Percentiles rank a stretch among this genome's conserved stretches.
phyloP scores from a whole-genome alignment of 2,329 filamentous ascomycete genomes.

The Fusarium tanahbumbuense region DNA sequence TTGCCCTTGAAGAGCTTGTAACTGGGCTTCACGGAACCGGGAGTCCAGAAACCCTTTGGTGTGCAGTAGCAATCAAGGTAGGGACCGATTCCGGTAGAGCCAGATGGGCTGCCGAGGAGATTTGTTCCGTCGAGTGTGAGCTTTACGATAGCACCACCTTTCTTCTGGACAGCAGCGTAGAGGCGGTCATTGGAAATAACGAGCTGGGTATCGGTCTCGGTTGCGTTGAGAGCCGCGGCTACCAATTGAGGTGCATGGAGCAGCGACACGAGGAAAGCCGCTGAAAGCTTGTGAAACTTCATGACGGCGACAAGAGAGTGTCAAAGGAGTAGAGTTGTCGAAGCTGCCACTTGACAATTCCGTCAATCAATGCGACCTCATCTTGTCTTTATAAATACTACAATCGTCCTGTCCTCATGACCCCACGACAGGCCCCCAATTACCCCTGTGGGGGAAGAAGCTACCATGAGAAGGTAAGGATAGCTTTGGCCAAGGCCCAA shows the following conservation, averaged over 20 bases:
- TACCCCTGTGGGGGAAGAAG: conserved; percentile 40
- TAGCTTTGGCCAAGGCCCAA: conserved; percentile 25
- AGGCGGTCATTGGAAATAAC: conserved; percentile 55
- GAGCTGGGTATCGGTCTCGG: conserved; percentile 49
- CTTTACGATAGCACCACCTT: conserved; percentile 52
- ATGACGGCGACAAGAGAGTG: conserved; percentile 19
- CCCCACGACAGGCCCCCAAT: conserved; percentile 43
- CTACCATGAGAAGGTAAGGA: conserved; percentile 20
- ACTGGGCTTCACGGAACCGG: conserved; percentile 60
- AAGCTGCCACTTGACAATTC: conserved; percentile 10
- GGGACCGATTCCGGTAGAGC: conserved; percentile 60
- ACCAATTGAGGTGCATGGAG: conserved; percentile 42
- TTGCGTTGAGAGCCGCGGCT: conserved; percentile 49
- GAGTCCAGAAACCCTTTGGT: conserved; percentile 69
- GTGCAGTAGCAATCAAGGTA: conserved; percentile 74
- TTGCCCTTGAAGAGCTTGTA: conserved; percentile 60
- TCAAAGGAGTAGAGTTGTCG: conserved; percentile 3
- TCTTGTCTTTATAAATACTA: conserved; percentile 29
- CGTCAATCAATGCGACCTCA: conserved; percentile 11
- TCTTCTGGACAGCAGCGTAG: conserved; percentile 53
- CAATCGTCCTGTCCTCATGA: conserved; percentile 2
- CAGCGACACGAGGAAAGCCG: conserved; percentile 34
- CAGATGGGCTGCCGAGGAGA: conserved; percentile 59
- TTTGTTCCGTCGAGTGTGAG: conserved; percentile 57
- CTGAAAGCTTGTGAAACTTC: conserved; percentile 42